phyloP scores from a whole-genome alignment of 345 rosid genomes.

The Mangifera indica region DNA sequence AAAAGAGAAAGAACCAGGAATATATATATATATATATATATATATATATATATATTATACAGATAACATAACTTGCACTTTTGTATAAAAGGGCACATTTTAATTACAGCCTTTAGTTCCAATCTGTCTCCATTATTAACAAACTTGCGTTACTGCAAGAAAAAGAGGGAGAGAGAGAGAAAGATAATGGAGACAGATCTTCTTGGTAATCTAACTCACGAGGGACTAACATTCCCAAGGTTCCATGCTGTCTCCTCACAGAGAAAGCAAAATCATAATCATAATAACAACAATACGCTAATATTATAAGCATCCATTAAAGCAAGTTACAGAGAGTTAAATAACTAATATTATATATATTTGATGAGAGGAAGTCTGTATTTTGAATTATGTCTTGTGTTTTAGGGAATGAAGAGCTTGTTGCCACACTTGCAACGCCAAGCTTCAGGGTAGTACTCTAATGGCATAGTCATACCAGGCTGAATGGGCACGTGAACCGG shows the following conservation, averaged over 20 bases:
- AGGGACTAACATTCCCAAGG: slow-evolving; percentile 44
- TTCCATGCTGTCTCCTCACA: slow-evolving; percentile 24
- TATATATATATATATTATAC: too few relatives aligned
- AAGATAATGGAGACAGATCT: slow-evolving; percentile 16
- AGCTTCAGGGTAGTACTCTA: slow-evolving; percentile 96
- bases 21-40: not conserved
- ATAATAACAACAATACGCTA: not conserved
- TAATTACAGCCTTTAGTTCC: slow-evolving; percentile 25
- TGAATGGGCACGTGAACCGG: slow-evolving; percentile 90
- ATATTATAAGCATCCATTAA: slow-evolving; percentile 20
- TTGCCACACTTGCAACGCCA: slow-evolving; percentile 97
- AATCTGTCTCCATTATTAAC: slow-evolving; percentile 22
- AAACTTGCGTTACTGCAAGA: slow-evolving; percentile 32
- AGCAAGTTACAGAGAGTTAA: slow-evolving; percentile 4
- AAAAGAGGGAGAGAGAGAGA: not conserved
- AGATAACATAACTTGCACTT: not conserved
- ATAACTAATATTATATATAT: not conserved
- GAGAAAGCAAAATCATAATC: slow-evolving; percentile 23
- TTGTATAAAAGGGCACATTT: slow-evolving; percentile 14
- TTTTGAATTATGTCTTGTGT: not conserved
- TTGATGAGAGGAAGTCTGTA: not conserved
- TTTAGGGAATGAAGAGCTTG: slow-evolving; percentile 75
- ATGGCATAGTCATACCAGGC: slow-evolving; percentile 62
- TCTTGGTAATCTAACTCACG: slow-evolving; percentile 34
- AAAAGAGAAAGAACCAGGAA: not conserved